Conservation (phyloP, 192 early-diverging fungal species). For the Linnemannia elongata region DNA sequence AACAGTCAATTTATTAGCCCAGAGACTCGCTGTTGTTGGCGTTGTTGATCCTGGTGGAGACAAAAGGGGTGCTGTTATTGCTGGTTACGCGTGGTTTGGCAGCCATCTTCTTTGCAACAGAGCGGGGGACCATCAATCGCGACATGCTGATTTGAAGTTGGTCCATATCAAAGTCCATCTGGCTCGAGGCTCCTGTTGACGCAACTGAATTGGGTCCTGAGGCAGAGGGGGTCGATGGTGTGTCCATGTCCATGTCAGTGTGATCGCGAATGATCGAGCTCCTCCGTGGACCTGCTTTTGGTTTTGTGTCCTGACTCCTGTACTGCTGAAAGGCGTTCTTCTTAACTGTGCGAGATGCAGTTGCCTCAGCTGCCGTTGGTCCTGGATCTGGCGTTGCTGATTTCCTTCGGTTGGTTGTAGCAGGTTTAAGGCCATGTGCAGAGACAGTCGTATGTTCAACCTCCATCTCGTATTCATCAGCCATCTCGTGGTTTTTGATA, state of each 20-base stretch:
- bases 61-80: neutral
- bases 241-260: conserved; percentile 23
- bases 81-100: neutral
- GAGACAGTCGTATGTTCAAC: neutral
- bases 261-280: neutral
- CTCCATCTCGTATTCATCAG: conserved; percentile 13
- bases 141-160: conserved; percentile 41
- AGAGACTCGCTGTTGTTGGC: neutral
- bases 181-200: neutral
- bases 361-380: no score
- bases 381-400: neutral
- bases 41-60: neutral
- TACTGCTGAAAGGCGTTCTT: conserved; percentile 29
- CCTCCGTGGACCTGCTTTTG: neutral
- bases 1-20: neutral
- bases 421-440: neutral
- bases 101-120: conserved; percentile 33
- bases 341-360: conserved; percentile 6
- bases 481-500: conserved; percentile 3
- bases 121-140: conserved; percentile 36
- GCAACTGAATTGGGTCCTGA: neutral
- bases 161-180: conserved; percentile 36
- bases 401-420: neutral
- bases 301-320: conserved; percentile 1
- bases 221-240: neutral